Conservation (phyloP, 106 monocot species). For the Iris macrosiphon region DNA sequence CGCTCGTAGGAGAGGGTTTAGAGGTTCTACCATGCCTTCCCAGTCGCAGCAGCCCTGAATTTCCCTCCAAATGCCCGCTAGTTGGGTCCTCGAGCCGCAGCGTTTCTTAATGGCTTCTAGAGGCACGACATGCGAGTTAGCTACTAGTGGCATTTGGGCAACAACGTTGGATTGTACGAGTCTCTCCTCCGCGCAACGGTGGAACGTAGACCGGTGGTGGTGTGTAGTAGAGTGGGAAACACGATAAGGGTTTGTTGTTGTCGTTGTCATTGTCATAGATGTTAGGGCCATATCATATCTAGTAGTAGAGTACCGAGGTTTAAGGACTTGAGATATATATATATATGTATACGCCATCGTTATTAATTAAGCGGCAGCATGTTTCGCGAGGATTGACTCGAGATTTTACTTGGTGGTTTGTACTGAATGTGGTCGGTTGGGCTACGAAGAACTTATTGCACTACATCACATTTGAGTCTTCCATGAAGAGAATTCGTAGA, state of each 20-base stretch:
- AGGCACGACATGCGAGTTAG: not conserved
- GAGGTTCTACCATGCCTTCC: conserved; percentile 28
- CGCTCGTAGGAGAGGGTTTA: conserved; percentile 28
- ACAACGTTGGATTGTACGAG: not conserved
- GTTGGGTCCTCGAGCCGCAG: not conserved
- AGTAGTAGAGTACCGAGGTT: not conserved
- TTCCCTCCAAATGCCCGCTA: conserved; percentile 19
- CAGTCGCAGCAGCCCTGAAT: conserved; percentile 53
- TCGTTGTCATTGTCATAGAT: not conserved
- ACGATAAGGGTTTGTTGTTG: not conserved
- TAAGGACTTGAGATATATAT: not conserved
- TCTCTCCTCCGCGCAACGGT: not conserved
- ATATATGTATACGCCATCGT: not conserved
- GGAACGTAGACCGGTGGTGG: not conserved
- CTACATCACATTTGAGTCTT: too few relatives aligned
- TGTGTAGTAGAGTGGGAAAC: not conserved
- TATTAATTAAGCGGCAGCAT: not conserved
- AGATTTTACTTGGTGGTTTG: not conserved
- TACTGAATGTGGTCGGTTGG: too few relatives aligned
- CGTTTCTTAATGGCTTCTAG: not conserved
- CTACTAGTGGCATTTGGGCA: not conserved
- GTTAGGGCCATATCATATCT: not conserved
- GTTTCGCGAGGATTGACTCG: not conserved
- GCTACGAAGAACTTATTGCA: too few relatives aligned
- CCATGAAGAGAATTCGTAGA: too few relatives aligned